Base-by-base conservation (phyloP, 1,284 basidiomycete genomes). In the Puccinia polysora region DNA sequence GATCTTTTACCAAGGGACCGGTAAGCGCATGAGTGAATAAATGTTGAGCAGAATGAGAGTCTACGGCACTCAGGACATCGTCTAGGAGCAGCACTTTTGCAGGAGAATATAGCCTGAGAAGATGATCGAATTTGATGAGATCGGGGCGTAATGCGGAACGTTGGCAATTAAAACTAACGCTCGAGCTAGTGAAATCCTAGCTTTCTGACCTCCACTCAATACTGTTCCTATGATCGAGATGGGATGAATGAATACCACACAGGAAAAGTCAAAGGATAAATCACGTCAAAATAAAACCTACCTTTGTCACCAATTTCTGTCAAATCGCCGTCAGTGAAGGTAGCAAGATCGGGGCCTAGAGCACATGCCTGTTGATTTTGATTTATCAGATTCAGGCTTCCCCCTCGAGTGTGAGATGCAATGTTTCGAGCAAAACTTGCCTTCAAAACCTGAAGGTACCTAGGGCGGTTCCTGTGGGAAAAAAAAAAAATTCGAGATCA, bases 281-380 rank as follows among this genome's bases (percentile, higher is more conserved):
- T 20, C 34, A 32, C 1, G 34, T 20, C n/a, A 25, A 23, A 58
- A n/a, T n/a, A n/a, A 4, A 23, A 45, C 60, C 25, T 45, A 71
- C 79, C 79, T 90, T 91, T 68, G 74, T 85, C 84, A 1, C 84
- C 84, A 0, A 85, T 84, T 75, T 85, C 83, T 28, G 91, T 94
- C 81, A 87, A 82, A 78, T 94, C 91, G 1, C 90, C 89, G 89
- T 75, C 89, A 86, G 49, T 78, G 75, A 89, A 85, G 62, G 88
- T 84, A 75, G 85, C 84, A 68, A 93, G 81, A 80, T 95, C 91
- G 6, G 84, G 83, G 70, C 82, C 79, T 4, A 93, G 82, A 15
- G 90, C 90, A 79, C 91, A 94, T 7, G 89, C 89, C 38, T 89
- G 86, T 23, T 93, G 79, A 8, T 90, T 88, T 8, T 83, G 81